phyloP scores from a whole-genome alignment of 352 stramenopile genomes.

The Phytophthora sojae region DNA sequence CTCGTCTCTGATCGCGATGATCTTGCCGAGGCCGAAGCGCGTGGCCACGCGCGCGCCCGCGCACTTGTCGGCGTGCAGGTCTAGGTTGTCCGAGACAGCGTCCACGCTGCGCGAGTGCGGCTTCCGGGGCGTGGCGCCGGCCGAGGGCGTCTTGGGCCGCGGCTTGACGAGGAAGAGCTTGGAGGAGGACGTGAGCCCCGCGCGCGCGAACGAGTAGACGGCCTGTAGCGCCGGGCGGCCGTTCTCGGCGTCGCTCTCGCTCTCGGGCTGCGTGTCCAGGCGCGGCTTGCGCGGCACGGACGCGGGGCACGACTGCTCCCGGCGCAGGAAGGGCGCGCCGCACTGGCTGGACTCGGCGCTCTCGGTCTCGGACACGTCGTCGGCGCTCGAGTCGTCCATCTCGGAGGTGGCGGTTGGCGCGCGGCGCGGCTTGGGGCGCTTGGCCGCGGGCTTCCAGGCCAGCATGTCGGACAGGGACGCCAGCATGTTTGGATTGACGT shows the following conservation, averaged over 20 bases:
- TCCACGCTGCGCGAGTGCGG: conserved; percentile 48
- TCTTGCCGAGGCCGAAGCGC: conserved; percentile 68
- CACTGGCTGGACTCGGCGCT: conserved; percentile 50
- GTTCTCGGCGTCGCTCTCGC: conserved; percentile 35
- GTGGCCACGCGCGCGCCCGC: conserved; percentile 63
- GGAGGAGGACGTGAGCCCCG: conserved; percentile 46
- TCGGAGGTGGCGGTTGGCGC: conserved; percentile 57
- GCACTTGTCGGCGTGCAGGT: conserved; percentile 43
- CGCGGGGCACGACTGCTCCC: conserved; percentile 40
- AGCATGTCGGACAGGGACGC: conserved; percentile 44
- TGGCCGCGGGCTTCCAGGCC: conserved; percentile 42
- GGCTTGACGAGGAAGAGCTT: conserved; percentile 63
- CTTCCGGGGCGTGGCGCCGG: conserved; percentile 25
- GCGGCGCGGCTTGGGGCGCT: conserved; percentile 26
- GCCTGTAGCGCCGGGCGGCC: conserved; percentile 32
- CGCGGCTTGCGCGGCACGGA: conserved; percentile 21
- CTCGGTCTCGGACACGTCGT: conserved; percentile 71
- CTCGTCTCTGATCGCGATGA: conserved; percentile 54
- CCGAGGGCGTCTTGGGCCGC: not conserved
- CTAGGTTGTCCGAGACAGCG: conserved; percentile 45
- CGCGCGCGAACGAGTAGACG: conserved; percentile 67
- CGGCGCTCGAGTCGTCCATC: conserved; percentile 36
- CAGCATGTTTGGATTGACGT: conserved; percentile 23
- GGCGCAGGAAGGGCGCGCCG: conserved; percentile 20
- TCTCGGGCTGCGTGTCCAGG: conserved; percentile 35